Base-by-base conservation (phyloP, 2,329 filamentous ascomycete genomes). In the Aaosphaeria pasadenensis region DNA sequence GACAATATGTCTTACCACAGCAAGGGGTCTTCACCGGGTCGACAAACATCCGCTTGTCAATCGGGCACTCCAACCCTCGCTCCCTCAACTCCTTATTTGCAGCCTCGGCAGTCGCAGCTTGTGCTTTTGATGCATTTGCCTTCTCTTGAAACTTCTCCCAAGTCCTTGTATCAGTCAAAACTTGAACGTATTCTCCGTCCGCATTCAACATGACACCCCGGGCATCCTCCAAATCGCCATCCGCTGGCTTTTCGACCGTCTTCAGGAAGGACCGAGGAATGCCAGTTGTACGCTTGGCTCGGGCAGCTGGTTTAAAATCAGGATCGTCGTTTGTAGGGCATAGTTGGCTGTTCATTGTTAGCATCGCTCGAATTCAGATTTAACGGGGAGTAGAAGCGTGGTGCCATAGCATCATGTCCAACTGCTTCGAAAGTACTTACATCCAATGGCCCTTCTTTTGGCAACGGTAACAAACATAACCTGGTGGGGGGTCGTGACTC, bases 401-500 rank as follows among this genome's bases (percentile, higher is more conserved):
- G 17, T 24, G 17, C 17, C 17, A 24, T 24, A 24, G 17, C 17
- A 24, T 24, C 17, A 24, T 24, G 17, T 3, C 17, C 17, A 24
- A 24, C 17, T 24, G 2, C 17, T 24, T 24, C 2, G 17, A 24
- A 24, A 24, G 17, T 24, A 24, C 83, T 74, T 97, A 92, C 54
- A 99, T 99, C 92, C 92, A 99, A 71, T 99, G 94, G n/a, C 91
- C 94, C 74, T 96, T 96, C 71, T 96, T 88, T 52, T 91, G 88
- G 72, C 94, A 99, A 43, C 94, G 87, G 69, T 96, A 96, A 74
- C 94, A 99, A 52, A 96, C 87, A 71, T 99, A 99, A 45, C 91
- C 91, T 45, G 88, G 87, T 1, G 94, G 94, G 2, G 94, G 91
- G 41, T 94, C 90, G 64, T 96, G 91, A 60, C 95, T 91, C 4